Evolutionary conservation across 164 flowering plant genomes (phyloP).

Genomic region (Annona squamosa): DNA sequence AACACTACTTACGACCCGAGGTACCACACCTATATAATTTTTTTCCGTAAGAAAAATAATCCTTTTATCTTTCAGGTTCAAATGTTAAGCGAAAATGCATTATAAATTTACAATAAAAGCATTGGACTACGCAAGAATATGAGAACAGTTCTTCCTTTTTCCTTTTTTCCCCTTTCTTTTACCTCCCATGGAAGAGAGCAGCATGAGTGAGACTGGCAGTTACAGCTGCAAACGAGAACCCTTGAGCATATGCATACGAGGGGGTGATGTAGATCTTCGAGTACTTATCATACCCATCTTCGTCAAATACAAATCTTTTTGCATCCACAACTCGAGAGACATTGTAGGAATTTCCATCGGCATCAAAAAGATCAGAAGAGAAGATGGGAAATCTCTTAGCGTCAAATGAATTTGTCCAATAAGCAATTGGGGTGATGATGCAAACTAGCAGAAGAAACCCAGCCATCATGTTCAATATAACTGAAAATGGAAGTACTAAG

Average conservation of each 20-base stretch:
- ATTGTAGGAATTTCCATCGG: not conserved
- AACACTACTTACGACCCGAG: no score
- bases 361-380: not conserved
- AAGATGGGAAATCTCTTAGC: conserved; percentile 1
- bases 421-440: not conserved
- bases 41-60: not conserved
- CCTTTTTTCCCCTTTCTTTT: not conserved
- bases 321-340: not conserved
- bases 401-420: not conserved
- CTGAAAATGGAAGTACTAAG: not conserved
- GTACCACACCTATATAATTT: no score
- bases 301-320: not conserved
- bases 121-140: no score
- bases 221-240: conserved; percentile 40
- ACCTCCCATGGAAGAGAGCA: conserved; percentile 42
- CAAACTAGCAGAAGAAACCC: not conserved
- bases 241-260: not conserved
- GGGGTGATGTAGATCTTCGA: not conserved
- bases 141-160: no score
- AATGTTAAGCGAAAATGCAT: not conserved
- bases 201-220: conserved; percentile 44
- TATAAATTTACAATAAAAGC: not conserved
- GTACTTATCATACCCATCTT: not conserved
- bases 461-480: not conserved
- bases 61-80: not conserved